Conservation (phyloP, 306 rosid genomes). For the Carpinus viminea region DNA sequence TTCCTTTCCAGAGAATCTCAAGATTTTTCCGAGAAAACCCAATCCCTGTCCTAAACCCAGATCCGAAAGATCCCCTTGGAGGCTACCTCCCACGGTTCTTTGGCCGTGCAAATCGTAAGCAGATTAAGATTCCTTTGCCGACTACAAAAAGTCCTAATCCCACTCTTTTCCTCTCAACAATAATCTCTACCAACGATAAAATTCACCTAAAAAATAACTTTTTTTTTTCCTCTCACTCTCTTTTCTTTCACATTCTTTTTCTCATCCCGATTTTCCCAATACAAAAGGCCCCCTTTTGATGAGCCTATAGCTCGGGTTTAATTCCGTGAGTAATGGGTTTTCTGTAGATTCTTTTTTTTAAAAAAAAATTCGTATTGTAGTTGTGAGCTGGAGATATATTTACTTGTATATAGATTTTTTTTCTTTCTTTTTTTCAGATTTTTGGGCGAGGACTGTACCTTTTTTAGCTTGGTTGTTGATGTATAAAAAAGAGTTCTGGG, state of each 20-base stretch:
- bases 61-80: conserved; percentile 46
- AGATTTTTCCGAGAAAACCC: conserved; percentile 29
- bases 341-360: conserved; percentile 26
- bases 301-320: conserved; percentile 29
- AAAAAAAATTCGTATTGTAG: conserved; percentile 2
- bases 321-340: conserved; percentile 27
- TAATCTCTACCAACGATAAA: conserved; percentile 19
- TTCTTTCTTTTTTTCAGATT: neutral
- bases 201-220: neutral
- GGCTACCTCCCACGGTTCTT: conserved; percentile 17
- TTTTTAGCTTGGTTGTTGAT: conserved; percentile 27
- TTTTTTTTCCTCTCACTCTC: neutral
- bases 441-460: neutral
- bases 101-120: conserved; percentile 30
- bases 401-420: conserved; percentile 25
- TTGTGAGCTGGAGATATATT: neutral
- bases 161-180: conserved; percentile 24
- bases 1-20: conserved; percentile 23
- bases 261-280: neutral
- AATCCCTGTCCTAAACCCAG: conserved; percentile 37
- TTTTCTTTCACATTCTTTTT: conserved; percentile 3
- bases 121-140: conserved; percentile 27
- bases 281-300: conserved; percentile 29
- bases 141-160: neutral
- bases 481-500: conserved; percentile 25